Percentiles rank a stretch among this genome's conserved stretches.
Conservation (phyloP, 768 basidiomycete species). For the Hericium coralloides region DNA sequence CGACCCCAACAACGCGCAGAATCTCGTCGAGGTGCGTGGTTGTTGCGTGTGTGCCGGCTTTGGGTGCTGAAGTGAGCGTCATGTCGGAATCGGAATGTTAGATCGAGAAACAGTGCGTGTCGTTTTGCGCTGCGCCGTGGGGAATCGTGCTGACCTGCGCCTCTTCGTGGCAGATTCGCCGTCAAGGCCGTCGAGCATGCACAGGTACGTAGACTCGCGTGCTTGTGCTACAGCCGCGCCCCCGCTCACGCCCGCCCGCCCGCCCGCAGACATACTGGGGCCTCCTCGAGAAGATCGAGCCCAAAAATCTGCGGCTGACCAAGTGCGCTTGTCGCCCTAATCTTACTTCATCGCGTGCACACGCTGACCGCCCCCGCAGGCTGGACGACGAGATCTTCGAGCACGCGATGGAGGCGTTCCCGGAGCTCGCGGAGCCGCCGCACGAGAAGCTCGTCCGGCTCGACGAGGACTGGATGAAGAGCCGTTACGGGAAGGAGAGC, state of each 20-base stretch:
- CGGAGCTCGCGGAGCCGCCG: constrained; percentile 46
- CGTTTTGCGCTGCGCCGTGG: neutral
- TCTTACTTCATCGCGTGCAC: neutral
- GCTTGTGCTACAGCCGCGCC: constrained; percentile 1
- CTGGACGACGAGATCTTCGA: constrained; percentile 88
- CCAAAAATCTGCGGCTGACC: constrained; percentile 71
- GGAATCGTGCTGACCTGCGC: constrained; percentile 4
- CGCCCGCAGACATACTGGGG: constrained; percentile 84
- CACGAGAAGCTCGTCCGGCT: constrained; percentile 42
- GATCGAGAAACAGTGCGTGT: constrained; percentile 92
- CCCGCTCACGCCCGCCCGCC: constrained; percentile 3
- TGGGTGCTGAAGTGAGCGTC: neutral
- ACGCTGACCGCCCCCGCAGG: constrained; percentile 6
- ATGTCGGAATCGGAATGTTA: constrained; percentile 20
- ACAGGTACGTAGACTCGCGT: constrained; percentile 47
- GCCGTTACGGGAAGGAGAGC: constrained; percentile 70
- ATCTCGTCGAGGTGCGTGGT: constrained; percentile 68
- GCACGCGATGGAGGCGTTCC: constrained; percentile 69
- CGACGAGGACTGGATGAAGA: constrained; percentile 94
- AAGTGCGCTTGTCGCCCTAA: constrained; percentile 42
- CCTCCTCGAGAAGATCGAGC: constrained; percentile 72
- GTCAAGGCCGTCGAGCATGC: constrained; percentile 96
- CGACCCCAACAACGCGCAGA: constrained; percentile 88
- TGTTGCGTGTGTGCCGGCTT: neutral
- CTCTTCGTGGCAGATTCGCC: constrained; percentile 51